Base-by-base conservation (phyloP, 768 basidiomycete genomes). In the Mycena epipterygia region DNA sequence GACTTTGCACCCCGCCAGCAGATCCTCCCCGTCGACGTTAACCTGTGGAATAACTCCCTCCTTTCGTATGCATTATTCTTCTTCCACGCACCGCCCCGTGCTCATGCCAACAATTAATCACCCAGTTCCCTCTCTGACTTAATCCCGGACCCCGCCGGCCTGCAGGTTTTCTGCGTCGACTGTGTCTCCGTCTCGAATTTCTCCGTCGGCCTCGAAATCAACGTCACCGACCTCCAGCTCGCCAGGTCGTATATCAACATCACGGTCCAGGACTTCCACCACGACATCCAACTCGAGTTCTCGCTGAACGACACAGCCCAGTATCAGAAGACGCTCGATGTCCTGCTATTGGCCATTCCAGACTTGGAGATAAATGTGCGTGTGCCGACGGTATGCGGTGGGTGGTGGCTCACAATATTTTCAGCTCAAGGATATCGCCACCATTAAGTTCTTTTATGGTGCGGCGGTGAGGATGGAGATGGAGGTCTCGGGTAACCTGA, bases 131-230 rank as follows among this genome's bases (percentile, higher is more conserved):
- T 52, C 27, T 23, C 29, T 7, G 29, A 64, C 21, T 23, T 25
- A 8, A 6, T 60, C 41, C 46, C 58, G 5, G 67, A 56, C 39
- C 70, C 70, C 5, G 13, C 17, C 3, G 64, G 64, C 11, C 59
- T 71, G 21, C 64, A 71, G 42, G 64, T 71, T 0, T 71, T 71
- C 44, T 71, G 69, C 35, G 44, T 60, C n/a, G 59, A 71, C 59
- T 71, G 69, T 23, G 58, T 66, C 12, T 71, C 70, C 12, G 51
- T 21, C 21, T 52, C 39, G 30, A 37, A 66, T 12, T 66, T 71
- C 52, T 21, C 64, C 14, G 41, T 71, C 35, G 70, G 70, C 21
- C 14, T 71, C 29, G 70, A 71, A 52, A 21, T 71, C 16, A 21
- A 66, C 29, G 29, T 60, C 17, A 32, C 3, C 21, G 53, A 33